phyloP scores from a whole-genome alignment of 768 basidiomycete genomes.

The Tricholoma sp. region DNA sequence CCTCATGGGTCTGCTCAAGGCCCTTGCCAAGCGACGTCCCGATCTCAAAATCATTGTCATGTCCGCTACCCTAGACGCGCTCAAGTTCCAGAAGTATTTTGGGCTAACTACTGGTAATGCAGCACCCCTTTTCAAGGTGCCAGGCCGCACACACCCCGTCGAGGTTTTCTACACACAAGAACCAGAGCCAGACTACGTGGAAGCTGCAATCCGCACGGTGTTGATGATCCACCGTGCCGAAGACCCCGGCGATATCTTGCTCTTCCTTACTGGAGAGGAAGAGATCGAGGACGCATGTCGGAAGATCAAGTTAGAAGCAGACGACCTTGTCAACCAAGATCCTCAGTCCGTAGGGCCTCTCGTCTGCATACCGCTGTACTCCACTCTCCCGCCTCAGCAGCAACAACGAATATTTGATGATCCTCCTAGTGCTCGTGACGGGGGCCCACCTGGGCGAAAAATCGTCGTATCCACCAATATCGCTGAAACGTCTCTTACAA shows the following conservation, averaged over 20 bases:
- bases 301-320: conserved; percentile 89
- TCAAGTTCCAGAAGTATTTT: conserved; percentile 97
- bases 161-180: conserved; percentile 94
- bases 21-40: conserved; percentile 67
- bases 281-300: conserved; percentile 96
- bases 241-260: conserved; percentile 84
- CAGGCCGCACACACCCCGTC: conserved; percentile 91
- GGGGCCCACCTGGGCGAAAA: conserved; percentile 85
- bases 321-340: conserved; percentile 70
- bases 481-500: conserved; percentile 95
- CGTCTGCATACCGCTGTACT: conserved; percentile 90
- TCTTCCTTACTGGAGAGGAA: conserved; percentile 98
- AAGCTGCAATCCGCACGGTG: conserved; percentile 94
- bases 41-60: conserved; percentile 98
- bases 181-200: conserved; percentile 93
- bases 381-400: conserved; percentile 88
- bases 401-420: conserved; percentile 97
- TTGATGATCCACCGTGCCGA: conserved; percentile 97
- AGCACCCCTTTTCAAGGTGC: conserved; percentile 86
- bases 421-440: conserved; percentile 58
- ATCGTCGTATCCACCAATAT: conserved; percentile 96
- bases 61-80: conserved; percentile 95
- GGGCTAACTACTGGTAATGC: conserved; percentile 36
- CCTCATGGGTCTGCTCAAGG: conserved; percentile 94
- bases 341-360: conserved; percentile 79